Evolutionary conservation across 345 rosid genomes (phyloP).

Genomic region (Passiflora organensis): DNA sequence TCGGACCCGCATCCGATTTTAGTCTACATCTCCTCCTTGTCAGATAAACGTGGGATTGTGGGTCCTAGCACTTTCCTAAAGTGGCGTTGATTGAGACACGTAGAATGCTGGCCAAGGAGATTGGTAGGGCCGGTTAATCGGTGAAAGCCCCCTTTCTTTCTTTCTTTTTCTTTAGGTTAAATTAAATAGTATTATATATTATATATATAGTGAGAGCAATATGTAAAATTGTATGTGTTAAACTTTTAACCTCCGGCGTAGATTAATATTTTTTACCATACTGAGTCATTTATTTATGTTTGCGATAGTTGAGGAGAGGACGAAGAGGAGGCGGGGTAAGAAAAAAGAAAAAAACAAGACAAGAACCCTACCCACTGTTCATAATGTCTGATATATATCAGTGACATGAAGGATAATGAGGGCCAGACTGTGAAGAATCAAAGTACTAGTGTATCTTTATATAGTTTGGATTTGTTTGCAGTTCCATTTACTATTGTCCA

Average conservation of each 20-base stretch:
- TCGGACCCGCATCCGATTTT: not conserved
- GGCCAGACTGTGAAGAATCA: not conserved
- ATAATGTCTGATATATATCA: not conserved
- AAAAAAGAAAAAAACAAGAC: not conserved
- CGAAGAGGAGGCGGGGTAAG: too few species aligned
- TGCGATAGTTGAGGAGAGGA: too few species aligned
- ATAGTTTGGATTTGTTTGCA: too few species aligned
- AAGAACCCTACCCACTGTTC: not conserved
- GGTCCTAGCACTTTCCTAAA: not conserved
- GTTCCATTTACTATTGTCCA: too few species aligned
- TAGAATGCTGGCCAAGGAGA: not conserved
- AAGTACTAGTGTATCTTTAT: too few species aligned
- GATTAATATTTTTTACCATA: too few species aligned
- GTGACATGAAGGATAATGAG: not conserved
- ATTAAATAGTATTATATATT: too few species aligned
- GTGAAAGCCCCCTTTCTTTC: not conserved
- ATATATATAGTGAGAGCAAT: too few species aligned
- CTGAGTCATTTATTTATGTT: too few species aligned
- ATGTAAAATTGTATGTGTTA: too few species aligned
- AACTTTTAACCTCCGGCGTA: too few species aligned
- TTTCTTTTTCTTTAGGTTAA: too few species aligned
- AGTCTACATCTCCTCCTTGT: not conserved
- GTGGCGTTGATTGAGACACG: not conserved
- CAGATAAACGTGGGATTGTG: not conserved
- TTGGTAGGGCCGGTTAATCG: constrained; percentile 2